Base-by-base conservation (phyloP, 2,329 filamentous ascomycete species). In the Lecanicillium sp. region DNA sequence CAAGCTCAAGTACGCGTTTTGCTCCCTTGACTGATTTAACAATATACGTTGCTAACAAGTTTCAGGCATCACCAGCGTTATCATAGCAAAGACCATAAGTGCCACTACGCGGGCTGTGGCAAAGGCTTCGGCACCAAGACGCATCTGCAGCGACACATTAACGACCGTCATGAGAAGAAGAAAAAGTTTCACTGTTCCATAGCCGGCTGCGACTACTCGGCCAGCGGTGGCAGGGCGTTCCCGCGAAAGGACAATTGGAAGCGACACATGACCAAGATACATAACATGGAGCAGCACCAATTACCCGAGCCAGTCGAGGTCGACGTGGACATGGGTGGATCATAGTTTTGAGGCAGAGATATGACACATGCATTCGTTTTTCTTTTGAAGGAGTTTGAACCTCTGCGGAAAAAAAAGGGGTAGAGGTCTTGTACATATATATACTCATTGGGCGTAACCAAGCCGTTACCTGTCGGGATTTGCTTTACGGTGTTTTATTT, bases 191-290 rank as follows among this genome's bases (percentile, higher is more conserved):
- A 78, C 51, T 79, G 75, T 48, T 70, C 65, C 1, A 64, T 73
- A 4, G 61, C 60, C 3, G 65, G 65, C 6, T 79, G 75, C 48
- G 63, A 70, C 5, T 78, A 75, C 50, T 77, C 72, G n/a, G 66
- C 64, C 40, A 52, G 60, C 13, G 74, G 74, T 8, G 71, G 73
- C 39, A 77, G 75, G 45, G 71, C 69, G 0, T 79, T 79, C 46
- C 73, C 74, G 1, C 60, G 75, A 38, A 79, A 78, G 50, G 75
- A 78, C 49, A 78, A 79, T 53, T 78, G 74, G 74, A 70, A 73
- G 48, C 60, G 75, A 40, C 75, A 79, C 50, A 78, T 79, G 73
- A 60, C 66, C 27, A 78, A 77, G 53, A 78, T 76, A 47, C 75
- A 79, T 47, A 55, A 65, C 27, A 54, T 67, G 43, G 64, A 68